Conservation (phyloP, 495 filamentous ascomycete genomes). For the Cenococcum geophilum region DNA sequence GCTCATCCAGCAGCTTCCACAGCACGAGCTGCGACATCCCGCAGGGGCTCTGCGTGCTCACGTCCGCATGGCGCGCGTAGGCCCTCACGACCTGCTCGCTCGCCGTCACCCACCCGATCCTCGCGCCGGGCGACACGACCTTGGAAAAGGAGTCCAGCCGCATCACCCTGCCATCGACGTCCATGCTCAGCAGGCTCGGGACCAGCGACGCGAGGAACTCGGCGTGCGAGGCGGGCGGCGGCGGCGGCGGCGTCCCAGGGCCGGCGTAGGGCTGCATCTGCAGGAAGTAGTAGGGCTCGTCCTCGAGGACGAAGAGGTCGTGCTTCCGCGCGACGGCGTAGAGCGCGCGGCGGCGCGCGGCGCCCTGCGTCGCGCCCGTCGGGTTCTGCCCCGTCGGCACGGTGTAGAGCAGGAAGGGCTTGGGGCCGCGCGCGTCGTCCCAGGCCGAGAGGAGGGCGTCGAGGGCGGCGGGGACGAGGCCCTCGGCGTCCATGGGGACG, state of each 20-base stretch:
- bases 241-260: slow-evolving; percentile 41
- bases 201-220: slow-evolving; percentile 48
- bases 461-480: slow-evolving; percentile 59
- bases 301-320: slow-evolving; percentile 83
- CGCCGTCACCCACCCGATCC: slow-evolving; percentile 62
- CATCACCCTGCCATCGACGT: slow-evolving; percentile 61
- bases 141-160: slow-evolving; percentile 67
- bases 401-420: slow-evolving; percentile 75
- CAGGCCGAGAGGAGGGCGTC: slow-evolving; percentile 63
- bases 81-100: slow-evolving; percentile 77
- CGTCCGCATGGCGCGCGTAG: slow-evolving; percentile 70
- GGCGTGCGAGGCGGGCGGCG: slow-evolving; percentile 55
- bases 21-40: slow-evolving; percentile 77
- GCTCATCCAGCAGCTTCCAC: slow-evolving; percentile 85
- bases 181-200: slow-evolving; percentile 56
- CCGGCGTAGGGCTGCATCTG: slow-evolving; percentile 85
- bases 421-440: slow-evolving; percentile 56
- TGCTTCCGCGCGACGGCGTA: slow-evolving; percentile 75
- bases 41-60: slow-evolving; percentile 72
- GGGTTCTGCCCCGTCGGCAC: slow-evolving; percentile 89
- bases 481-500: slow-evolving; percentile 72
- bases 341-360: slow-evolving; percentile 57
- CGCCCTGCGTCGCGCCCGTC: slow-evolving; percentile 74
- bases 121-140: slow-evolving; percentile 55
- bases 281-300: slow-evolving; percentile 94